Base-by-base conservation (phyloP, 2,329 filamentous ascomycete genomes). In the Arthrinium puccinioides region DNA sequence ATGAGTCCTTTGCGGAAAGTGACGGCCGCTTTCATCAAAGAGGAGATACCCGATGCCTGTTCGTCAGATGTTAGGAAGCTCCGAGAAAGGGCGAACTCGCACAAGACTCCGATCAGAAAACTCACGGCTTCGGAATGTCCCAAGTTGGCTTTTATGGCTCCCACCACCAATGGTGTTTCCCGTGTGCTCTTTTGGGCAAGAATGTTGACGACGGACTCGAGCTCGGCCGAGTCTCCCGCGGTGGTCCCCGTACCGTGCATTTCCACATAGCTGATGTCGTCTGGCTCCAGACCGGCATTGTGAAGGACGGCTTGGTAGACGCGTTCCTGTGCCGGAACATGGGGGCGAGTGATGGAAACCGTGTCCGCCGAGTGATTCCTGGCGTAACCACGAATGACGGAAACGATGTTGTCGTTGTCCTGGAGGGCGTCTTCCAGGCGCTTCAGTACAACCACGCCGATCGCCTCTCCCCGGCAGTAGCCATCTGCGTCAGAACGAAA, bases 231-330 rank as follows among this genome's bases (percentile, higher is more conserved):
- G 21, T 34, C 32, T 4, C 21, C 21, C 4, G n/a, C 32, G 4
- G 9, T n/a, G 9, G 32, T 34, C 4, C 13, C 32, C n/a, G 32
- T 34, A 3, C 32, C 32, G 32, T 34, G 32, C 32, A 34, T 34
- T 21, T 34, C 32, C 8, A 25, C 15, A 15, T 34, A 34, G 10
- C 8, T 10, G 15, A 34, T 25, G 21, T 25, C n/a, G 4, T 15
- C 7, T 2, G 32, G 32, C 4, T 14, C n/a, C 4, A 34, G 11
- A 4, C 21, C 2, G 15, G 21, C 21, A 10, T 18, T 15, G 2
- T 30, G 14, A 10, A 34, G 21, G 8, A 25, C 8, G 13, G 15
- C 21, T 9, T 15, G 32, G n/a, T 15, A 25, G 9, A 34, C 7
- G 16, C 29, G 16, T 19, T 31, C 16, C 32, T 33, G 19, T n/a